These are phyloP conservation scores for Fusarium coicis DNA, from an alignment of 2,329 filamentous ascomycete genomes.

Conservation along the genomic window DNA sequence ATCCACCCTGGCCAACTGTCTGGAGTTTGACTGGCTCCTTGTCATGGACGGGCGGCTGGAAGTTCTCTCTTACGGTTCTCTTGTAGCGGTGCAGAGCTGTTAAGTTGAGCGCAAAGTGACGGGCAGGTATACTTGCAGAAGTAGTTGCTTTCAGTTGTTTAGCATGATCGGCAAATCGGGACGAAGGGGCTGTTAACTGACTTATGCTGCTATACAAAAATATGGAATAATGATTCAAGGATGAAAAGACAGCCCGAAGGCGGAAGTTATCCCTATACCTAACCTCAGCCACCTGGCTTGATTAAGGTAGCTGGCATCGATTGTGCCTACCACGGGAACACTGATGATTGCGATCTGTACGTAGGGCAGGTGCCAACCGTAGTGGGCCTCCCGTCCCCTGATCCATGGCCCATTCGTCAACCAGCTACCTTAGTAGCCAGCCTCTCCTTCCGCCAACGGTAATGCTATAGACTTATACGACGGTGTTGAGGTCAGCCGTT, in stretches of 20 bases:
- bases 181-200: neutral
- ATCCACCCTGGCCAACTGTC: constrained; percentile 39
- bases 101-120: constrained; percentile 31
- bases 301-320: neutral
- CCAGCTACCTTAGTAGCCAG: neutral
- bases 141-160: neutral
- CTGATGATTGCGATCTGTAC: constrained; percentile 27
- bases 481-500: neutral
- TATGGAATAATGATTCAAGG: neutral
- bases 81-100: constrained; percentile 13
- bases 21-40: constrained; percentile 35
- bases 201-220: neutral
- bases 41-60: constrained; percentile 34
- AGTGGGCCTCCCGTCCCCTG: constrained; percentile 25
- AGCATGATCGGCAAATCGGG: neutral
- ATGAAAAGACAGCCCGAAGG: neutral
- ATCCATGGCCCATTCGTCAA: constrained; percentile 22
- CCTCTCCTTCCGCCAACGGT: constrained; percentile 16
- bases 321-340: neutral
- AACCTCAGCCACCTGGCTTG: constrained; percentile 14
- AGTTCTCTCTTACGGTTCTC: constrained; percentile 20
- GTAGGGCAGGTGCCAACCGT: constrained; percentile 26
- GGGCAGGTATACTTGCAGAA: constrained; percentile 19
- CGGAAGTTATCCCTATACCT: neutral
- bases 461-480: constrained; percentile 17